These are phyloP conservation scores for Phytophthora fragariae DNA, from an alignment of 352 stramenopile genomes.

Conservation along the genomic window DNA sequence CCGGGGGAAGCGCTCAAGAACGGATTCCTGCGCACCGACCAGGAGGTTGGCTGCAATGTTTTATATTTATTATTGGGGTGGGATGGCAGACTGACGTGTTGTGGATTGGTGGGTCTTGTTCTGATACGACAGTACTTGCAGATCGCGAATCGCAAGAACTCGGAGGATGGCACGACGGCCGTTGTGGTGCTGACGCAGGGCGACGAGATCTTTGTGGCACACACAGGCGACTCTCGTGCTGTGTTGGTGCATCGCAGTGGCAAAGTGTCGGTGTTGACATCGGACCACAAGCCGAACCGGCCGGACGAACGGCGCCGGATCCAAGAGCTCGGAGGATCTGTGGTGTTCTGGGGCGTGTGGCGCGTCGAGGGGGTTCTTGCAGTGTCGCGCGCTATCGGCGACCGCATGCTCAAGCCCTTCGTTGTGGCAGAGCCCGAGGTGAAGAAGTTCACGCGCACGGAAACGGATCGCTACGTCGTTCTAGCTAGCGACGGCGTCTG, in stretches of 20 bases:
- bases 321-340: constrained; percentile 85
- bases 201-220: constrained; percentile 87
- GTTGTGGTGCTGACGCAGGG: constrained; percentile 82
- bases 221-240: constrained; percentile 91
- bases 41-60: constrained; percentile 58
- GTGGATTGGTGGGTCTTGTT: too few relatives aligned
- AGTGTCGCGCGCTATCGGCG: constrained; percentile 93
- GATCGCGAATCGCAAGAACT: constrained; percentile 82
- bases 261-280: constrained; percentile 81
- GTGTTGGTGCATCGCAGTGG: constrained; percentile 86
- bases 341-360: constrained; percentile 94
- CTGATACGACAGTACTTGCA: constrained; percentile 69
- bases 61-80: not conserved
- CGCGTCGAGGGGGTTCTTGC: constrained; percentile 94
- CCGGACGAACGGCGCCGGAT: constrained; percentile 92
- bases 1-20: constrained; percentile 77
- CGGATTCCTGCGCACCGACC: constrained; percentile 80
- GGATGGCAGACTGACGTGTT: not conserved
- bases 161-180: constrained; percentile 92
- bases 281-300: constrained; percentile 93
- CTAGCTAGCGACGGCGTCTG: constrained; percentile 93
- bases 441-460: constrained; percentile 62
- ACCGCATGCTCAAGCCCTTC: constrained; percentile 93
- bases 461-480: constrained; percentile 85
- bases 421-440: constrained; percentile 93